Evolutionary conservation across 148 eudicot genomes (phyloP), one percentile per base, ranked within the genome.

Genomic region (Amaranthus hypochondriacus): DNA sequence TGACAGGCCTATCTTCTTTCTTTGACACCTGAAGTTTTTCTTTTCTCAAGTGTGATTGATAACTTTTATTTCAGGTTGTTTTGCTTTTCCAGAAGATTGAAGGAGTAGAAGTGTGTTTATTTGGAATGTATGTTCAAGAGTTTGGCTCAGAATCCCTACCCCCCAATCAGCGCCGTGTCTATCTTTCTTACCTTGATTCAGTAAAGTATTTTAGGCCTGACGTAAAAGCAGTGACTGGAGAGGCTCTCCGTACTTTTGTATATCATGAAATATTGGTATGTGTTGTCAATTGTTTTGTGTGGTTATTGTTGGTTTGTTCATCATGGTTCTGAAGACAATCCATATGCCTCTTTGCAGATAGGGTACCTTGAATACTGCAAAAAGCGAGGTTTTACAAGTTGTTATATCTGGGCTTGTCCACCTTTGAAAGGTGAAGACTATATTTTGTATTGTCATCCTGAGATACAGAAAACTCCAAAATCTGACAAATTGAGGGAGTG

Each of bases 341-440:
- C 3, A 49, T 43, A 48, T 47, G 10, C 44, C 66, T 51, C 47
- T 79, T 4, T 49, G 83, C 81, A 92, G 98, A 70, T 88, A 81
- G 98, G 94, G 75, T 93, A 93, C 88, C 92, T 93, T 69, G 97
- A 89, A 65, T 89, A 93, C 73, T 91, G 98, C 90, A 93, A 93
- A 86, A 89, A 78, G 83, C 81, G 86, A 73, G 98, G 98, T 66
- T 93, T 87, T 83, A 84, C 88, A 69, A 84, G 89, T 68, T 89
- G 97, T 85, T 93, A 91, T 76, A 89, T 93, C 78, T 93, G 98
- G 98, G 94, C 94, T 62, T 91, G 97, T 79, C 95, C 97, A 55
- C 97, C 96, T 74, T 59, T 84, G 55, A 89, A 82, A 77, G 90
- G 92, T 68, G 95, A 93, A 75, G 91, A 93, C 76, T 93, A 89